Percentiles rank a stretch among this genome's conserved stretches.
These are phyloP conservation scores for Xylariaceae sp. DNA, from an alignment of 2,329 filamentous ascomycete species.

Conservation along the genomic window DNA sequence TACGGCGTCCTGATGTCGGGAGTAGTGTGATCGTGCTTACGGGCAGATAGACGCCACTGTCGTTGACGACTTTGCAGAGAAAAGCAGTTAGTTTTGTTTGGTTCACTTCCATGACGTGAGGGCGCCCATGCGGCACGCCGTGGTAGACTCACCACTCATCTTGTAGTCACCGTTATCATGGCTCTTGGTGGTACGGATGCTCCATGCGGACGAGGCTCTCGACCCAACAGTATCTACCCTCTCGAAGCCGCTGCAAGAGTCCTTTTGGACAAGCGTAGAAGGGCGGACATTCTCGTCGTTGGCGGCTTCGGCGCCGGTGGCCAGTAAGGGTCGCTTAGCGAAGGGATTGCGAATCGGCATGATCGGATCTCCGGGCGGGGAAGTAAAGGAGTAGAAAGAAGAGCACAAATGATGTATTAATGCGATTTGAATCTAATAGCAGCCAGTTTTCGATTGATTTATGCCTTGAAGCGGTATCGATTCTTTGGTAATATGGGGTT, in stretches of 20 bases:
- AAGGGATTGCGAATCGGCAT: constrained; percentile 71
- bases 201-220: constrained; percentile 67
- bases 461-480: constrained; percentile 17
- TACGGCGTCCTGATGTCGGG: constrained; percentile 8
- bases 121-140: constrained; percentile 16
- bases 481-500: constrained; percentile 12
- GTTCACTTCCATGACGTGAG: neutral
- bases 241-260: constrained; percentile 62
- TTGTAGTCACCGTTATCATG: constrained; percentile 76
- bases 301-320: constrained; percentile 48
- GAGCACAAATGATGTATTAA: constrained; percentile 1
- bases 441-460: constrained; percentile 9
- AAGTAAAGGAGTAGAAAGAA: neutral
- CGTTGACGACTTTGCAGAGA: constrained; percentile 83
- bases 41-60: constrained; percentile 92
- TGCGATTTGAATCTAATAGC: constrained; percentile 11
- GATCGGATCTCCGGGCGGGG: constrained; percentile 25
- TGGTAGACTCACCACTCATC: constrained; percentile 70
- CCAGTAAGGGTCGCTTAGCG: constrained; percentile 57
- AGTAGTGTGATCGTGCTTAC: constrained; percentile 57
- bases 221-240: constrained; percentile 68
- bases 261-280: constrained; percentile 44
- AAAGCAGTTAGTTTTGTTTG: constrained; percentile 26
- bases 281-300: constrained; percentile 62
- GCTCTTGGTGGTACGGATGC: constrained; percentile 65